Evolutionary conservation across 805 yeast genomes (phyloP).

Genomic region (Kazachstania psychrophila): DNA sequence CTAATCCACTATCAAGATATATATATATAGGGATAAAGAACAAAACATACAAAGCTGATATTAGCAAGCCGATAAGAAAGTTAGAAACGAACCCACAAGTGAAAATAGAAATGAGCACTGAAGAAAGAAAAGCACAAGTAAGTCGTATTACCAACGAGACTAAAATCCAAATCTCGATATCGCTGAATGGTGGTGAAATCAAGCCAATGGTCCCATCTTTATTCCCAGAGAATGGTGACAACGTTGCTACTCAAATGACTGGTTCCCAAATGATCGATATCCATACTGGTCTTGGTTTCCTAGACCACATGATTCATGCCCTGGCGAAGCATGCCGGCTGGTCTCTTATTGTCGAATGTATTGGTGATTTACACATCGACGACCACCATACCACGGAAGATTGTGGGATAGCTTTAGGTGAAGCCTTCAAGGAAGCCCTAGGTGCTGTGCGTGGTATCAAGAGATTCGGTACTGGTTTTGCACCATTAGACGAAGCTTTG

Average conservation of each 20-base stretch:
- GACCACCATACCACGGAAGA: conserved; percentile 98
- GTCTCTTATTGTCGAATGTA: conserved; percentile 82
- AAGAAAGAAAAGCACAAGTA: conserved; percentile 30
- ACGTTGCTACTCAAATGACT: conserved; percentile 63
- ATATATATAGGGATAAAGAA: too few relatives aligned
- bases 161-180: conserved; percentile 74
- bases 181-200: conserved; percentile 79
- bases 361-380: conserved; percentile 91
- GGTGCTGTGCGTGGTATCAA: conserved; percentile 87
- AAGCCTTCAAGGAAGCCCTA: conserved; percentile 79
- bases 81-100: too few relatives aligned
- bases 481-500: conserved; percentile 94
- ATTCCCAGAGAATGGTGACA: conserved; percentile 30
- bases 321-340: conserved; percentile 95
- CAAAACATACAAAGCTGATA: neutral
- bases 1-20: too few relatives aligned
- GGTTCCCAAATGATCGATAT: conserved; percentile 65
- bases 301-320: conserved; percentile 97
- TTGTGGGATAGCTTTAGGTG: conserved; percentile 85
- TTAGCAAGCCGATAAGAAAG: neutral
- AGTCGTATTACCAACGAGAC: conserved; percentile 84
- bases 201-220: conserved; percentile 48
- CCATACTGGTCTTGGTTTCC: conserved; percentile 87
- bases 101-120: conserved; percentile 8
- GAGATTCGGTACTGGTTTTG: conserved; percentile 87